Conservation (phyloP, 1,284 basidiomycete species). For the Cystobasidium sp. region DNA sequence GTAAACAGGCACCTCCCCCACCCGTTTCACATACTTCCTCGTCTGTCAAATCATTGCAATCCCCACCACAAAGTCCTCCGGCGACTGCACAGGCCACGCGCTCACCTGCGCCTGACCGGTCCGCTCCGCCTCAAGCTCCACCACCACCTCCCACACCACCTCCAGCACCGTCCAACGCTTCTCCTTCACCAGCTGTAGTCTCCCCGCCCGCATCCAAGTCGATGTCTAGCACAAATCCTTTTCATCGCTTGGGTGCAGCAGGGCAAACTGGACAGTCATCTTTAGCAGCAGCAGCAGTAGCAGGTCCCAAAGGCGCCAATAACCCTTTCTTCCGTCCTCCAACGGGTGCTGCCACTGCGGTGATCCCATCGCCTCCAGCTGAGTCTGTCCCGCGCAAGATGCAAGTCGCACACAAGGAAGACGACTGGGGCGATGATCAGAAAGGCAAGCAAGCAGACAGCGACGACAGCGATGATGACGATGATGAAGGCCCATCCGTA, state of each 20-base stretch:
- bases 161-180: conserved; percentile 46
- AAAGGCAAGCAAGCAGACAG: conserved; percentile 67
- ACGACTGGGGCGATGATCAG: conserved; percentile 82
- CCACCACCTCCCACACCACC: conserved; percentile 12
- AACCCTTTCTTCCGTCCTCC: conserved; percentile 53
- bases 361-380: conserved; percentile 39
- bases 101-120: too few species aligned
- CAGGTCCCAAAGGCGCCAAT: conserved; percentile 42
- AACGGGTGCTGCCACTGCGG: conserved; percentile 46
- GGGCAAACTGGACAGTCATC: conserved; percentile 37
- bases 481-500: conserved; percentile 66
- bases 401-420: conserved; percentile 57
- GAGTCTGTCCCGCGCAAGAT: not conserved
- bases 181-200: not conserved
- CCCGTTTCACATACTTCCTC: not conserved
- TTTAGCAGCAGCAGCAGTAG: conserved; percentile 21
- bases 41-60: not conserved
- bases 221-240: conserved; percentile 35
- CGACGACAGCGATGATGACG: conserved; percentile 80
- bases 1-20: conserved; percentile 36
- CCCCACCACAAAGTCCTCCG: too few species aligned
- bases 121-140: not conserved
- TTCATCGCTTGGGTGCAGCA: conserved; percentile 26
- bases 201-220: conserved; percentile 60
- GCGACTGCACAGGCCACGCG: too few species aligned